Percentiles rank a stretch among this genome's conserved stretches.
These are phyloP conservation scores for Phaeosphaeriaceae sp. DNA, from an alignment of 2,329 filamentous ascomycete species.

Conservation along the genomic window DNA sequence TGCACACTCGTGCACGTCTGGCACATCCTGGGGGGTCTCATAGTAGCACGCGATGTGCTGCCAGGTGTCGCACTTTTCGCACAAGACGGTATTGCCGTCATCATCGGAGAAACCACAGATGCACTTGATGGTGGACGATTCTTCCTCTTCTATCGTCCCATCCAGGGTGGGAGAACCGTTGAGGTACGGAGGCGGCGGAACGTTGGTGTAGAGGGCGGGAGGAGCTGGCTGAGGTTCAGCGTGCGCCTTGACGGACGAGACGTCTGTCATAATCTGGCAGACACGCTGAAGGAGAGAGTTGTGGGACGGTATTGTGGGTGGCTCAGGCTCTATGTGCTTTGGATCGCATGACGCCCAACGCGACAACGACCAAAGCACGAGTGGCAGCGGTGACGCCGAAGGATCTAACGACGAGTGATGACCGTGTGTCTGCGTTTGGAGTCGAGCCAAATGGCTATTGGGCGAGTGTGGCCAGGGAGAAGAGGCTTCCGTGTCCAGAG, in stretches of 20 bases:
- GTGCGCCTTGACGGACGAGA: conserved; percentile 50
- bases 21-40: conserved; percentile 73
- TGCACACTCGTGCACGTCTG: conserved; percentile 80
- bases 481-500: conserved; percentile 37
- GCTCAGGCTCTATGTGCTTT: conserved; percentile 46
- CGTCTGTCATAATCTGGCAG: conserved; percentile 52
- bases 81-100: conserved; percentile 97
- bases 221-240: conserved; percentile 52
- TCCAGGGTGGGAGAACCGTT: conserved; percentile 46
- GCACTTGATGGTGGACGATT: conserved; percentile 96
- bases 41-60: conserved; percentile 99
- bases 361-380: conserved; percentile 39
- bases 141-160: conserved; percentile 66
- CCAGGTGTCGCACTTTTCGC: conserved; percentile 95
- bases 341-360: conserved; percentile 52
- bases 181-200: conserved; percentile 41
- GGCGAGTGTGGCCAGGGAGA: conserved; percentile 22
- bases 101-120: conserved; percentile 93
- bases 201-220: conserved; percentile 36
- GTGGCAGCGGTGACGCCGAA: conserved; percentile 32
- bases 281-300: conserved; percentile 23
- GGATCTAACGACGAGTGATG: conserved; percentile 28
- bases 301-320: conserved; percentile 33
- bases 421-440: conserved; percentile 16
- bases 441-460: conserved; percentile 14